Base-by-base conservation (phyloP, 306 rosid genomes). In the Cucurbita maxima region DNA sequence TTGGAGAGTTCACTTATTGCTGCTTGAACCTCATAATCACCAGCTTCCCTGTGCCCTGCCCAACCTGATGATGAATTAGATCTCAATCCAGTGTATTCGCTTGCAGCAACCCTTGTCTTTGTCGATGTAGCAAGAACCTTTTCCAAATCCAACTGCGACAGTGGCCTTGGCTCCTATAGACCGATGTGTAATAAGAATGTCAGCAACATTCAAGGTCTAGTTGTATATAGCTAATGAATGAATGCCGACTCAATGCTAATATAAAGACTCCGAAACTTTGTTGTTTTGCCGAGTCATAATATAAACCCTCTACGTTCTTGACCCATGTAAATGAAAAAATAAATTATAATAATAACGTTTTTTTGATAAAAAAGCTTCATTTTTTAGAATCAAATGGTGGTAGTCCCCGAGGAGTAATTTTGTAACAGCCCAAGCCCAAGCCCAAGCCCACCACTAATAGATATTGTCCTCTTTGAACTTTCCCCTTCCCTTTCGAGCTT, bases 91-190 rank as follows among this genome's bases (percentile, higher is more conserved):
- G 78, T 20, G 71, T 89, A 94, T 79, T 91, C 97, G 75, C 78
- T 70, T 22, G 98, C 98, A 72, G 96, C 98, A 77, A 83, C 86
- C 76, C 81, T 85, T 48, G 98, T 94, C 77, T 90, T 92, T 77
- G 54, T 82, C 12, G 97, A 85, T 15, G 97, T 84, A 69, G 78
- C 73, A 73, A 94, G 66, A 52, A 83, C 97, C 69, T 78, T 84
- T 84, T 85, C 96, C 81, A 94, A 83, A 77, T 94, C 98, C 62
- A 67, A 47, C 79, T 90, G 89, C 0, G 81, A 73, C 81, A 94
- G 76, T 19, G 84, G 86, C 82, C 97, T 85, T 20, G 95, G 90
- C 34, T 20, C 88, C 97, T 94, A 84, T 77, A 75, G 81, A 73
- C 62, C 73, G 55, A 54, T 62, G 73, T 69, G 5, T 56, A 11